Evolutionary conservation across 2,329 filamentous ascomycete genomes (phyloP).

Genomic region (Epichloe coenophiala): DNA sequence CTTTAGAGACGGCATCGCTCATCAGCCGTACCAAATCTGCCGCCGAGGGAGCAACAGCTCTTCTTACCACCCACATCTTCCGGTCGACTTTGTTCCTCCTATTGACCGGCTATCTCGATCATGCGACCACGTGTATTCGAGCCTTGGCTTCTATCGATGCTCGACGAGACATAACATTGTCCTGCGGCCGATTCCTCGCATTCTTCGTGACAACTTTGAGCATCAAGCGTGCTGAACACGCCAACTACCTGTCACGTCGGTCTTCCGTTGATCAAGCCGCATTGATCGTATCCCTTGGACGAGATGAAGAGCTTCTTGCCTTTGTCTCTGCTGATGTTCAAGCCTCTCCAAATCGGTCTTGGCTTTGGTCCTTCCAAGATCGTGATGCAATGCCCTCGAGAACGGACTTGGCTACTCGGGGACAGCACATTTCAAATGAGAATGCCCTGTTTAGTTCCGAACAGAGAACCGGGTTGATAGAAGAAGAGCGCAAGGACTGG

Average conservation of each 20-base stretch:
- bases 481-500: constrained; percentile 54
- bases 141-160: constrained; percentile 57
- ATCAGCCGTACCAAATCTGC: constrained; percentile 54
- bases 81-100: constrained; percentile 72
- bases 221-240: constrained; percentile 35
- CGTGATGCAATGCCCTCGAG: constrained; percentile 21
- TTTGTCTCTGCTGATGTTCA: constrained; percentile 83
- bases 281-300: constrained; percentile 21
- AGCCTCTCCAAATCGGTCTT: constrained; percentile 60
- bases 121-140: constrained; percentile 60
- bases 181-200: constrained; percentile 67
- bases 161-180: constrained; percentile 56
- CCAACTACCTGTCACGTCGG: constrained; percentile 23
- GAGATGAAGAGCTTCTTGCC: constrained; percentile 77
- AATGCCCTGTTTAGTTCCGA: constrained; percentile 31
- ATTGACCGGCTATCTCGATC: constrained; percentile 57
- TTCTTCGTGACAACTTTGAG: constrained; percentile 66
- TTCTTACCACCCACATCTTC: constrained; percentile 76
- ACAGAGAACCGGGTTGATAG: constrained; percentile 36
- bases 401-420: constrained; percentile 7
- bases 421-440: constrained; percentile 14
- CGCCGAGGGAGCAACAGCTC: constrained; percentile 54
- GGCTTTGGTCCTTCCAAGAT: constrained; percentile 66
- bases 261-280: constrained; percentile 18
- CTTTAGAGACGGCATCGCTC: constrained; percentile 66